Evolutionary conservation across 225 moss, liverwort and hornwort genomes (phyloP).

Genomic region (Sphagnum contortum): DNA sequence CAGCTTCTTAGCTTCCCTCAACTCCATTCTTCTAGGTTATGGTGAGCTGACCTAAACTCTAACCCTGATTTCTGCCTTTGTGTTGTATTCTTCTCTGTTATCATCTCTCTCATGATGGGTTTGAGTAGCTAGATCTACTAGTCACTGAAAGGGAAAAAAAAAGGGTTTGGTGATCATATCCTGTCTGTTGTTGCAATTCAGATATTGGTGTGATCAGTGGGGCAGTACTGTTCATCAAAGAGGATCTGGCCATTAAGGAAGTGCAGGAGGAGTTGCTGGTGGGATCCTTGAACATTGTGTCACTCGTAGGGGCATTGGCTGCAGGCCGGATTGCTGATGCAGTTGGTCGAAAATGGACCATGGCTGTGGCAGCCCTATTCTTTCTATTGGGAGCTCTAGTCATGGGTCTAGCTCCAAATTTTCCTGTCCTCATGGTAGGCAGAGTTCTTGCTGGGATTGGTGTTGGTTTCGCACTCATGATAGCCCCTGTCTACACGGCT

Average conservation of each 20-base stretch:
- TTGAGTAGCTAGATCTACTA: too few relatives aligned
- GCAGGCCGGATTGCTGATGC: slow-evolving; percentile 84
- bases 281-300: slow-evolving; percentile 76
- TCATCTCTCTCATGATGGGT: too few relatives aligned
- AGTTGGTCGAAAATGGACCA: slow-evolving; percentile 83
- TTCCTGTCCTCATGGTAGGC: slow-evolving; percentile 66
- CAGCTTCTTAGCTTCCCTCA: slow-evolving; percentile 73
- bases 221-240: slow-evolving; percentile 70
- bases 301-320: slow-evolving; percentile 63
- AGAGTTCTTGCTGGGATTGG: slow-evolving; percentile 83
- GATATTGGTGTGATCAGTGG: slow-evolving; percentile 93
- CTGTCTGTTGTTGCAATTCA: slow-evolving; percentile 5
- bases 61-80: background rate
- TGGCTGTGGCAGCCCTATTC: slow-evolving; percentile 72
- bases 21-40: slow-evolving; percentile 82
- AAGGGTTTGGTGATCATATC: background rate
- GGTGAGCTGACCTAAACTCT: slow-evolving; percentile 13
- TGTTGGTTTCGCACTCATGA: slow-evolving; percentile 91
- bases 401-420: slow-evolving; percentile 72
- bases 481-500: slow-evolving; percentile 96
- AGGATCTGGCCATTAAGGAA: slow-evolving; percentile 67
- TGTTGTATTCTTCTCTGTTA: background rate
- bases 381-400: slow-evolving; percentile 71
- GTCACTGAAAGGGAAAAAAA: background rate
- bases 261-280: slow-evolving; percentile 76